Base-by-base conservation (phyloP, 495 filamentous ascomycete species). In the Annulohypoxylon maeteangense region DNA sequence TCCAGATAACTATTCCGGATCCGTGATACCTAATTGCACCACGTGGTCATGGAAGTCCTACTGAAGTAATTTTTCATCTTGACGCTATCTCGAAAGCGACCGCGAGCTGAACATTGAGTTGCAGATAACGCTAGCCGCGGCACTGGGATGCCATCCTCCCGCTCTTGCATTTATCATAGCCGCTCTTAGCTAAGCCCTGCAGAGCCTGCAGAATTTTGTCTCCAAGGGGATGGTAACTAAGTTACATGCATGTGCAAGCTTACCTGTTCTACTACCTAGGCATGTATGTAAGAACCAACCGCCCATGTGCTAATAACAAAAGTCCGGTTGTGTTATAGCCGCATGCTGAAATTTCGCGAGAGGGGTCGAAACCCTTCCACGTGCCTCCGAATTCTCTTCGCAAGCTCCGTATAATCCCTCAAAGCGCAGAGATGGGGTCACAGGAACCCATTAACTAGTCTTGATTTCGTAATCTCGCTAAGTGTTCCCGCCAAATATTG, bases 161-260 rank as follows among this genome's bases (percentile, higher is more conserved):
- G 47, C 47, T 29, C 20, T 14, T 48, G 45, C 45, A 48, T 48
- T 23, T 48, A 29, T 48, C 45, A 23, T 25, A 48, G 45, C 45
- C 45, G 45, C 45, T 25, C 22, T 48, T 25, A 29, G 45, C 20
- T 48, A 48, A 48, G 45, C 45, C 22, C 45, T 48, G 22, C 20
- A 44, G 3, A 44, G 14, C n/a, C n/a, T 36, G 16, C 16, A 44
- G 40, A 16, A 20, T 14, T 20, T 48, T 48, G 45, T 51, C 47
- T 14, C 47, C 47, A 51, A n/a, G 23, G 47, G 47, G n/a, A 51
- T 29, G 47, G 47, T 51, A 51, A 51, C 23, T 14, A 14, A 4
- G 47, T 51, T 51, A 29, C 47, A 51, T 51, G 22, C 23, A 27
- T 29, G 23, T 29, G 23, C 47, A 27, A n/a, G 23, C 40, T 44